Base-by-base conservation (phyloP, 495 filamentous ascomycete genomes). In the Clavariopsis aquatica region DNA sequence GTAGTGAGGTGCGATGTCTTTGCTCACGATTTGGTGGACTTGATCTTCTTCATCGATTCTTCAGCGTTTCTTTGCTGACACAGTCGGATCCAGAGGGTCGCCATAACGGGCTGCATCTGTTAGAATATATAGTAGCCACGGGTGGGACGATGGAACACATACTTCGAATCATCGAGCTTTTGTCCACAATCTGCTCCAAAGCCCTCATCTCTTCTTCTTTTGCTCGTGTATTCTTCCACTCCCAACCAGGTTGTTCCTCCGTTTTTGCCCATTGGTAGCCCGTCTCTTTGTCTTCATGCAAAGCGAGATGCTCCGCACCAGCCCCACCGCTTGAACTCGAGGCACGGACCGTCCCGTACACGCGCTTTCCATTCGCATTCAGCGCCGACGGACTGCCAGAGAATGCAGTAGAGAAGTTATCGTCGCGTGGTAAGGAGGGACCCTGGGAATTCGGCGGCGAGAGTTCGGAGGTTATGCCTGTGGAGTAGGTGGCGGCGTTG, bases 371-470 rank as follows among this genome's bases (percentile, higher is more conserved):
- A 62, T 77, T 77, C 17, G 60, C 70, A 59, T 76, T 76, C 52
- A 60, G 63, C 61, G 20, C 41, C 1, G 59, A 67, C 13, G 68
- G 68, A 28, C 59, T 67, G 9, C 49, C 41, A 1, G 29, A n/a
- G 43, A 58, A 26, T 23, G 41, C 29, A 19, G 60, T 41, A 17
- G n/a, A 19, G 20, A 60, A 38, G 6, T n/a, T 47, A 13, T 67
- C 60, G 23, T 68, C 65, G 9, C 60, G 51, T 9, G 55, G n/a
- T 49, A 56, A 59, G 36, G 59, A 36, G 13, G 70, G 67, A 63
- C 70, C 69, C 27, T 85, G 83, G 13, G 82, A 85, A 47, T 77
- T 79, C 9, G 82, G 83, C 28, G 83, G 83, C 6, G 82, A 85
- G 66, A 84, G 75, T 68, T 84, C 78, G 22, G 78, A 76, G 60